Base-by-base conservation (phyloP, 305 asterid species). In the Ajuga reptans region DNA sequence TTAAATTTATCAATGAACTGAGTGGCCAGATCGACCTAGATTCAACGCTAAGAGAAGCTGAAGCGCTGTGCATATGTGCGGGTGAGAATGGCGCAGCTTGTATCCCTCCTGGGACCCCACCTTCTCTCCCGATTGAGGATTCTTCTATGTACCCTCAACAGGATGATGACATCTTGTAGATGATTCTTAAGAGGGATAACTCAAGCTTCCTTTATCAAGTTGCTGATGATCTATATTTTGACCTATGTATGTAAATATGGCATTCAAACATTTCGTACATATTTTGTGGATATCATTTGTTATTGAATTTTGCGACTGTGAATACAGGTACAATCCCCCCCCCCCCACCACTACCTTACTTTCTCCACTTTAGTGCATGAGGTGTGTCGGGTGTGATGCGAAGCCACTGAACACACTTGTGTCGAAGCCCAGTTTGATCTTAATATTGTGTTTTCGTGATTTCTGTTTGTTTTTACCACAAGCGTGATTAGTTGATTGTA, bases 101-200 rank as follows among this genome's bases (percentile, higher is more conserved):
- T 76, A 88, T 94, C 53, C 98, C 95, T 59, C 98, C 98, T 5
- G 99, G 99, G 63, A 91, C 97, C 67, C 98, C 98, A 9, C 99
- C 97, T 71, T 91, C 99, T 0, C 84, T 91, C 58, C 96, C 98
- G 1, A 8, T 84, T 2, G 89, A 82, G 69, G 91, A 88, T 77
- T 83, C 84, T 69, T 87, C 91, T 0, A 55, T 78, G n/a, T 89
- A 86, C 74, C 84, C 90, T 53, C 96, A 86, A 65, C 82, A 61
- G 52, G 97, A 91, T 4, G 98, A 91, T 64, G 96, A 89, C 60
- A 64, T 90, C 51, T 76, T 90, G 69, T 92, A 75, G 86, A 79
- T 64, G 10, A 15, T 61, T 55, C 49, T 12, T 71, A 7, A 15
- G 27, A 3, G 6, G 4, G 17, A 37, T 33, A 4, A 27, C 21